Conservation (phyloP, 345 rosid species). For the Eucalyptus shirleyi region DNA sequence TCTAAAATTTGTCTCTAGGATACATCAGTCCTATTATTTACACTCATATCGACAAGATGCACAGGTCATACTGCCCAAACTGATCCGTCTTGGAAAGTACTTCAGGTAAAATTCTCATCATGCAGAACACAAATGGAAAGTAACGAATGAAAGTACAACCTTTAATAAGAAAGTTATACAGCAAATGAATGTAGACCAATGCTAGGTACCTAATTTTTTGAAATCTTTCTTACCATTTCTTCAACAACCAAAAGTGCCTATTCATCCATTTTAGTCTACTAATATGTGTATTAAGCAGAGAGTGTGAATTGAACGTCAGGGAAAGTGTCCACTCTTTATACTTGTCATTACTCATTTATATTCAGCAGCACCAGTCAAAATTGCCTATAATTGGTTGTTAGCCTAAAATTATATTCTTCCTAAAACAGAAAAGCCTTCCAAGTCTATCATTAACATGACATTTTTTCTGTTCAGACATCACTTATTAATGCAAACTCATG, state of each 20-base stretch:
- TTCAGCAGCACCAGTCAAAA: background rate
- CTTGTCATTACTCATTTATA: background rate
- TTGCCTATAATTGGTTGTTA: background rate
- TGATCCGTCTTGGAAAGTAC: background rate
- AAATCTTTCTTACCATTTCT: background rate
- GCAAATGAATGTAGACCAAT: background rate
- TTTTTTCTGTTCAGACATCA: background rate
- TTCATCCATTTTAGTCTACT: background rate
- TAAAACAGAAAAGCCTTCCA: background rate
- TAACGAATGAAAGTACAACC: background rate
- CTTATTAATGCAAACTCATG: background rate
- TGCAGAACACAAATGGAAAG: background rate
- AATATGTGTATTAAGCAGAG: background rate
- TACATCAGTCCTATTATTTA: background rate
- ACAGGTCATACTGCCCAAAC: background rate
- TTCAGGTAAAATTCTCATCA: background rate
- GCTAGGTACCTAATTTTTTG: background rate
- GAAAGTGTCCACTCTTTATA: background rate
- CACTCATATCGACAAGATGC: background rate
- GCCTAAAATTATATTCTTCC: background rate
- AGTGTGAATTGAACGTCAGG: background rate
- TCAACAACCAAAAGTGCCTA: background rate
- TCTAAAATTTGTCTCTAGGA: background rate
- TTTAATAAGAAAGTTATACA: background rate
- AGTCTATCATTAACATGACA: background rate